A percentile compares a stretch with the other conserved stretches of the same genome.
Conservation (phyloP, 2,329 filamentous ascomycete species). For the Calonectria pseudoturangicola region DNA sequence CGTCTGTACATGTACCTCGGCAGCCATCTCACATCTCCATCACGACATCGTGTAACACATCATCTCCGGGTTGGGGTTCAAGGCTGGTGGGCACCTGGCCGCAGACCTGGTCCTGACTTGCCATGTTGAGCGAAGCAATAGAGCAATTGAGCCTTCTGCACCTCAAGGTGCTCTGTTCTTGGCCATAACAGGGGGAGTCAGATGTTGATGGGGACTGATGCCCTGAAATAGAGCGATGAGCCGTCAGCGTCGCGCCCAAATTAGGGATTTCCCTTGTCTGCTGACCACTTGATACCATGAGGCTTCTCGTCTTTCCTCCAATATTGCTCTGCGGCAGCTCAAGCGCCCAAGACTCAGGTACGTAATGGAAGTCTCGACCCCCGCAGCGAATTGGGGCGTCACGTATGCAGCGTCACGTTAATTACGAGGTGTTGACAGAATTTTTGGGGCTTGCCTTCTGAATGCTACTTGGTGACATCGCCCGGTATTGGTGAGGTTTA, state of each 20-base stretch:
- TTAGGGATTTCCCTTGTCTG: slow-evolving; percentile 8
- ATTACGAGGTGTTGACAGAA: slow-evolving; percentile 39
- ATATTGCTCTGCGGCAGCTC: neutral
- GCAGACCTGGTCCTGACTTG: neutral
- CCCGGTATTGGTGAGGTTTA: slow-evolving; percentile 29
- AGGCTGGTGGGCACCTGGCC: slow-evolving; percentile 21
- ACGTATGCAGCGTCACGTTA: slow-evolving; percentile 25
- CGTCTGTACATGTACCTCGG: slow-evolving; percentile 3
- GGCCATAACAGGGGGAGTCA: neutral
- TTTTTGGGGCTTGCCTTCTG: slow-evolving; percentile 26
- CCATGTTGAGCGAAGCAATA: neutral
- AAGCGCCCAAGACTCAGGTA: slow-evolving; percentile 6
- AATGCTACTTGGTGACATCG: slow-evolving; percentile 21
- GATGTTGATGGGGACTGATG: neutral
- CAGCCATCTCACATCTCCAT: slow-evolving; percentile 17
- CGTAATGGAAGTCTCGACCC: slow-evolving; percentile 24
- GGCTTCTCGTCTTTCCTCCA: slow-evolving; percentile 8
- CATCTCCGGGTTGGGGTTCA: slow-evolving; percentile 29
- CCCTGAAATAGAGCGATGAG: slow-evolving; percentile 22
- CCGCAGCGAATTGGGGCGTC: slow-evolving; percentile 12
- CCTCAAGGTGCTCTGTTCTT: neutral
- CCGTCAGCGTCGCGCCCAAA: slow-evolving; percentile 25
- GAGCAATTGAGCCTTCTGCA: neutral
- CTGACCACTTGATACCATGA: slow-evolving; percentile 6
- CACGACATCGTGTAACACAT: slow-evolving; percentile 19